Evolutionary conservation across 257 asterid genomes (phyloP), one percentile per base, ranked within the genome.

Genomic region (Solanum chilense): DNA sequence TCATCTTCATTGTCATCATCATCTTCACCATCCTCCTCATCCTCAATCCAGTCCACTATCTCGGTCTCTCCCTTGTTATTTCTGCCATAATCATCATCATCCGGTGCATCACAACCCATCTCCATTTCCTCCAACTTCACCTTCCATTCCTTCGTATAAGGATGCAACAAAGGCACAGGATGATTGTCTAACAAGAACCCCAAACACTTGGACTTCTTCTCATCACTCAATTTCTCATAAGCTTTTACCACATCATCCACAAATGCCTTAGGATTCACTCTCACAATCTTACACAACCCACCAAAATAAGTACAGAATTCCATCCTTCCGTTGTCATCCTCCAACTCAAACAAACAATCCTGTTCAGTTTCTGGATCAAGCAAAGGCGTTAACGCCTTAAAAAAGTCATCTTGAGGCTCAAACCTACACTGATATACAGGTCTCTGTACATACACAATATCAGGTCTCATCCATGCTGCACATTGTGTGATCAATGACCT

Each of bases 381-480:
- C 89, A 94, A 80, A 3, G 98, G 98, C 3, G 87, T 88, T 89
- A 95, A 35, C 0, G 94, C 92, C 44, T 82, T 88, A 39, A 97
- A 95, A 45, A 97, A 97, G n/a, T 92, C 94, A 13, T 92, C 97
- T 86, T 95, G 99, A 66, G 97, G 96, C 90, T 97, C 99, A 44
- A 95, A 97, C 87, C 98, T 91, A 87, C 98, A 94, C 44, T 97
- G 99, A 80, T 93, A 97, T 27, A 97, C 98, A 1, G 99, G 99
- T 71, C 97, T 94, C 84, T 92, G 93, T 20, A 97, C 98, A 16
- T 95, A 97, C 41, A 95, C 77, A 25, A 96, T 95, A 88, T 96
- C 99, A 4, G 99, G 99, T 90, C 98, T 96, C 98, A 94, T 94
- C 99, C 98, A 96, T 18, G 99, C 96, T 0, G 99, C 99, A 82